Base-by-base conservation (phyloP, 1,139 yeast species). In the Suhomyces bokatorum region DNA sequence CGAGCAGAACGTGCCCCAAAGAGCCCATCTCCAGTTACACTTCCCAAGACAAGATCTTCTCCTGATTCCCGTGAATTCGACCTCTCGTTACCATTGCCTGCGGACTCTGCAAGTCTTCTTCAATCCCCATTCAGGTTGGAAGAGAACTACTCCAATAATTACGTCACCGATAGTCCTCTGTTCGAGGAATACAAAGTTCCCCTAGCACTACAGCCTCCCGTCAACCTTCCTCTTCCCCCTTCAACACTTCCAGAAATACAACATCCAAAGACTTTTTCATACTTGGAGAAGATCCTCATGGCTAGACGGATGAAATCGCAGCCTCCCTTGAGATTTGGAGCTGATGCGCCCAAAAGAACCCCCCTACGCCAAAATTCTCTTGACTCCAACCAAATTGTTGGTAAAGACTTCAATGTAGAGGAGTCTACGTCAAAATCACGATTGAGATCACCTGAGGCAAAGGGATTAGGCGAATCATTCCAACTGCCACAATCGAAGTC, bases 251-350 rank as follows among this genome's bases (percentile, higher is more conserved):
- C 26, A 12, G 24, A 16, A 2, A 15, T 37, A 22, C 32, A 39
- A 11, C 33, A 43, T 22, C 40, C 47, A 13, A 50, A 45, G 37
- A 24, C 46, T n/a, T 44, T 45, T 16, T 55, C 75, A 0, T 70
- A 69, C 45, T 56, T 70, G 31, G 74, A 70, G 38, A 52, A 62
- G 40, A 67, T 67, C 30, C 49, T 67, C 3, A 46, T 49, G 42
- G 55, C 55, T 5, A 42, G 57, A 31, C 43, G 41, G 16, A 20
- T 40, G 20, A 52, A 53, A 28, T 44, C 43, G 10, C 45, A 47
- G 13, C 24, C 37, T 27, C 42, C 11, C 17, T 14, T 27, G 10
- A 12, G 24, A 13, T n/a, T 27, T 13, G 10, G 12, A 3, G 17
- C 12, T 8, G 15, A 10, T 2, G 22, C 14, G 2, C 14, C 29